A percentile compares a stretch with the other conserved stretches of the same genome.
Evolutionary conservation across 441 rosid species (phyloP).

Genomic region (Pelargonium australe): DNA sequence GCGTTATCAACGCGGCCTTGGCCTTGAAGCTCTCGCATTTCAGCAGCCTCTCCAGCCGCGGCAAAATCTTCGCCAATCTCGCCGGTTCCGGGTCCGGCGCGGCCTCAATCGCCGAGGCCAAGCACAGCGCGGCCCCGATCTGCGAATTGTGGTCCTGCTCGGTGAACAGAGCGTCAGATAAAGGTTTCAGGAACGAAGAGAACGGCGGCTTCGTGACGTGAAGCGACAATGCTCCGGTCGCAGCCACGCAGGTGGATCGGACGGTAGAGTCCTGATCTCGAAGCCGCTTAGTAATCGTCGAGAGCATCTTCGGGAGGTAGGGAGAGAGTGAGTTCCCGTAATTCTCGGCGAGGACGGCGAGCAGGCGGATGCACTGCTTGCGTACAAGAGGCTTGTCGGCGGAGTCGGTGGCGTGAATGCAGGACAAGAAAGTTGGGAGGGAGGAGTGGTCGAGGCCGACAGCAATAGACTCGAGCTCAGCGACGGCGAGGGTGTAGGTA

Average conservation of each 20-base stretch:
- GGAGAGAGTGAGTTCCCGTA: conserved; percentile 49
- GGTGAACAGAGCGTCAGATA: conserved; percentile 73
- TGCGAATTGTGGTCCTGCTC: conserved; percentile 76
- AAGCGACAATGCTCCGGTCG: conserved; percentile 54
- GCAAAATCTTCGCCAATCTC: conserved; percentile 40
- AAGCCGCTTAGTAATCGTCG: conserved; percentile 56
- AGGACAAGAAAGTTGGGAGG: conserved; percentile 55
- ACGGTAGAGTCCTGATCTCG: conserved; percentile 71
- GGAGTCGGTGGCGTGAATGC: conserved; percentile 65
- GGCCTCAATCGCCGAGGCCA: conserved; percentile 73
- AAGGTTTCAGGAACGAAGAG: conserved; percentile 59
- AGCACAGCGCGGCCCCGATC: conserved; percentile 72
- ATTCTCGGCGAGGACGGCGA: conserved; percentile 47
- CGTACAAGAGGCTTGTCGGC: conserved; percentile 66
- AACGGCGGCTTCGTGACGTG: conserved; percentile 50
- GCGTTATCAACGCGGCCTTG: conserved; percentile 63
- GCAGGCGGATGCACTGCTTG: conserved; percentile 58
- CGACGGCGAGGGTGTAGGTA: conserved; percentile 59
- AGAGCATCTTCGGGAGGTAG: conserved; percentile 56
- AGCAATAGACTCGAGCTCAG: conserved; percentile 67
- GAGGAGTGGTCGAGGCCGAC: conserved; percentile 44
- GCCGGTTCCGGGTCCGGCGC: conserved; percentile 64
- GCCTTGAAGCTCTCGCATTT: conserved; percentile 62
- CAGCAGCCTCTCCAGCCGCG: conserved; percentile 61
- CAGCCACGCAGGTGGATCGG: conserved; percentile 60